Percentiles rank a stretch among this genome's conserved stretches.
Evolutionary conservation across 2,329 filamentous ascomycete genomes (phyloP).

Genomic region (Xylaria sp.): DNA sequence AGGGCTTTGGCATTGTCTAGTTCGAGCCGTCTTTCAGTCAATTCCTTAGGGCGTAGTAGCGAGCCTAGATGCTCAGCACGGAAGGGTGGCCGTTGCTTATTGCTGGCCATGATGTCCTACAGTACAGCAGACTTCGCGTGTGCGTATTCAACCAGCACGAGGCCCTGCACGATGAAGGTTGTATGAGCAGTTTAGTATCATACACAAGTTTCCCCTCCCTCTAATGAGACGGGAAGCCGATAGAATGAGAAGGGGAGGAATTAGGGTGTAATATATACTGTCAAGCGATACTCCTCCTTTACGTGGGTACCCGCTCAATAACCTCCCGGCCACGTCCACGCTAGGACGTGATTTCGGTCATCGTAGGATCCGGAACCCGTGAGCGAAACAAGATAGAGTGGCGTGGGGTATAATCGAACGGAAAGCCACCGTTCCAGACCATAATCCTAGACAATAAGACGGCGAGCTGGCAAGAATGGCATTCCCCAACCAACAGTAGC

Average conservation of each 20-base stretch:
- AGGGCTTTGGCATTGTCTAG: slow-evolving; percentile 52
- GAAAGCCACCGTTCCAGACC: slow-evolving; percentile 6
- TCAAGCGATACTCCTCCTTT: neutral
- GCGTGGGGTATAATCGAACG: slow-evolving; percentile 21
- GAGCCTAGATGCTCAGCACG: slow-evolving; percentile 81
- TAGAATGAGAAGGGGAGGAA: neutral
- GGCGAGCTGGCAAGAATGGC: neutral
- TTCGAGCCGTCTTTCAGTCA: slow-evolving; percentile 68
- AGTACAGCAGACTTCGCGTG: neutral
- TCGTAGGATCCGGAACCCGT: slow-evolving; percentile 8
- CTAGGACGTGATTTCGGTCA: slow-evolving; percentile 9
- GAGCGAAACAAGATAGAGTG: slow-evolving; percentile 18
- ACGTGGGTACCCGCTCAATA: slow-evolving; percentile 9
- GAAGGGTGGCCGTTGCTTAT: slow-evolving; percentile 65
- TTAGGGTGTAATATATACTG: slow-evolving; percentile 21
- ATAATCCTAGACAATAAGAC: slow-evolving; percentile 7
- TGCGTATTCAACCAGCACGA: neutral
- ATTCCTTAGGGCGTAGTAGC: slow-evolving; percentile 71
- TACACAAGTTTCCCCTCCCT: neutral
- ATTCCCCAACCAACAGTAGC: slow-evolving; percentile 7
- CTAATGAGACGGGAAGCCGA: slow-evolving; percentile 2
- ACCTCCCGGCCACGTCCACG: slow-evolving; percentile 5
- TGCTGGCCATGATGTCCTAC: slow-evolving; percentile 40
- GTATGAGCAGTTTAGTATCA: slow-evolving; percentile 1
- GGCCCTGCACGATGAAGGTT: neutral